phyloP scores from a whole-genome alignment of 1,284 basidiomycete species.

The Apiotrichum brassicae region DNA sequence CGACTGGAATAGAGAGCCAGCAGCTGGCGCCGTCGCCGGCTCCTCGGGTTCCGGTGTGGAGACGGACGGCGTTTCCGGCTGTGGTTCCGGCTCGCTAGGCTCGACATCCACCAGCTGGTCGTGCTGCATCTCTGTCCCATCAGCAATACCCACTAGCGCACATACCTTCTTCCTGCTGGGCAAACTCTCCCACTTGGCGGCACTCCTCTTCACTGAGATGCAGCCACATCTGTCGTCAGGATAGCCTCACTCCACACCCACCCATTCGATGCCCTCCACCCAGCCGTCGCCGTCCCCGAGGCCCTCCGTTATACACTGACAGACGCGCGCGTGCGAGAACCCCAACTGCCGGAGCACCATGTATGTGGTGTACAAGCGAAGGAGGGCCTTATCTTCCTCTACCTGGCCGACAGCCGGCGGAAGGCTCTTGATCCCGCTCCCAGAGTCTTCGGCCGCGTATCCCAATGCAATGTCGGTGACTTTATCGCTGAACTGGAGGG shows the following conservation, averaged over 20 bases:
- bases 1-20: conserved; percentile 29
- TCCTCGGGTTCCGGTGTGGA: not conserved
- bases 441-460: conserved; percentile 39
- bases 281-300: conserved; percentile 57
- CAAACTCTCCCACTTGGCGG: conserved; percentile 28
- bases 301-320: conserved; percentile 47
- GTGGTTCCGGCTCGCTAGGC: too few species aligned
- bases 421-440: not conserved
- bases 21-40: not conserved
- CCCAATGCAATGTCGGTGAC: conserved; percentile 58
- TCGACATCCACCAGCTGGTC: conserved; percentile 8
- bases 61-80: not conserved
- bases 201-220: conserved; percentile 64
- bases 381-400: conserved; percentile 62
- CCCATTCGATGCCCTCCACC: conserved; percentile 91
- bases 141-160: not conserved
- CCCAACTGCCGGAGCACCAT: conserved; percentile 78
- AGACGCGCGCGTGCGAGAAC: conserved; percentile 58
- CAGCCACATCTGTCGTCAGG: conserved; percentile 56
- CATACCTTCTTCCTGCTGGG: not conserved
- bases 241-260: conserved; percentile 44
- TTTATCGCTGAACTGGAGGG: conserved; percentile 58
- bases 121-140: not conserved
- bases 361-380: conserved; percentile 69
- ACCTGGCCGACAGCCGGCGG: not conserved